Evolutionary conservation across 139 green algal species (phyloP).

Genomic region (Choricystis sp.): DNA sequence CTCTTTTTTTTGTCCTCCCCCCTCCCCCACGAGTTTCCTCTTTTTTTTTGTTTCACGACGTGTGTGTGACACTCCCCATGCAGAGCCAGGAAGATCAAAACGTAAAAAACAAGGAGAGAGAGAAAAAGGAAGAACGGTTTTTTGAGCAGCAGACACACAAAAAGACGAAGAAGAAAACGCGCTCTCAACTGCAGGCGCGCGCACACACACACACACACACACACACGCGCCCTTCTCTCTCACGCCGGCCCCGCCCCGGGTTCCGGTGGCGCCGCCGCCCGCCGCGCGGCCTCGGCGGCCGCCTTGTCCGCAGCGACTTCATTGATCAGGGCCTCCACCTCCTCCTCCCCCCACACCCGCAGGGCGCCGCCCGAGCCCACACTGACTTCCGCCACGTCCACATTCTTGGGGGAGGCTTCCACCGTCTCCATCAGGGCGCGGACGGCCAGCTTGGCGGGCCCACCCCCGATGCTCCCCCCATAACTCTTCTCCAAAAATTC

Average conservation of each 20-base stretch:
- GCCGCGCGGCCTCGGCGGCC: slow-evolving; percentile 46
- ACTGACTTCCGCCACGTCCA: slow-evolving; percentile 25
- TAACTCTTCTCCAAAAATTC: slow-evolving; percentile 99
- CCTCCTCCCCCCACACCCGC: slow-evolving; percentile 46
- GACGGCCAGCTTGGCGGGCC: slow-evolving; percentile 83
- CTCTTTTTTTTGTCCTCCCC: too few species aligned
- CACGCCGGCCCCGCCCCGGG: not conserved
- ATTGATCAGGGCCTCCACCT: slow-evolving; percentile 58
- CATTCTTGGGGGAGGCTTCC: slow-evolving; percentile 47
- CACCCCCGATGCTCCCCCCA: slow-evolving; percentile 44
- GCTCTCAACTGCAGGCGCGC: not conserved
- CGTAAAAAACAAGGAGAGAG: not conserved
- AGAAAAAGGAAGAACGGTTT: slow-evolving; percentile 2
- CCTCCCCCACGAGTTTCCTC: too few species aligned
- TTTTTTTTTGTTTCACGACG: too few species aligned
- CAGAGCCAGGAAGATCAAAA: too few species aligned
- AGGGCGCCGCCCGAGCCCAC: slow-evolving; percentile 46
- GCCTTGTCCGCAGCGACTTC: slow-evolving; percentile 80
- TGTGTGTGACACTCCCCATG: too few species aligned
- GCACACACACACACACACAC: not conserved
- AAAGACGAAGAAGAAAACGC: not conserved
- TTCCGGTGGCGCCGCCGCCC: slow-evolving; percentile 6
- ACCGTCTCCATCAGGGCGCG: slow-evolving; percentile 80
- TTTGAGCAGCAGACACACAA: not conserved
- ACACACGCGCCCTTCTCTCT: not conserved